Evolutionary conservation across 2,329 filamentous ascomycete genomes (phyloP).

Genomic region (Penicillium sp.): DNA sequence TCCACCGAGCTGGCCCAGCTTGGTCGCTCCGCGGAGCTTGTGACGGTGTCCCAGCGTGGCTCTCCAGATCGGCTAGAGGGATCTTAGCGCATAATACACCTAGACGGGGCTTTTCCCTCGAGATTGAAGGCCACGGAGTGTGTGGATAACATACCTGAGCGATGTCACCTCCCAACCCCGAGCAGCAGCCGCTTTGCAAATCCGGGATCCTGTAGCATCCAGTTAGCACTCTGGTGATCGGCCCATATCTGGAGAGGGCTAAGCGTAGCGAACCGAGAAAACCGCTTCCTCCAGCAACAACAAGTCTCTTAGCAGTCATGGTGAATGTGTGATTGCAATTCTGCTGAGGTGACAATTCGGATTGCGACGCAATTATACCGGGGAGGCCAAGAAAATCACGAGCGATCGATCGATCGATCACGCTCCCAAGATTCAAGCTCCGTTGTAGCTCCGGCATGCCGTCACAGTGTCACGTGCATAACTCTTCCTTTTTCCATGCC

Average conservation of each 20-base stretch:
- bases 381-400: not conserved
- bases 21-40: conserved; percentile 71
- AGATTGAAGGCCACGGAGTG: not conserved
- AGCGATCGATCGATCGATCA: conserved; percentile 18
- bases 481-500: conserved; percentile 12
- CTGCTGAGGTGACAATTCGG: no score
- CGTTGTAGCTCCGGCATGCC: conserved; percentile 25
- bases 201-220: conserved; percentile 62
- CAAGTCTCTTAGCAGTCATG: conserved; percentile 71
- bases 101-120: not conserved
- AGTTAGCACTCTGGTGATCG: conserved; percentile 17
- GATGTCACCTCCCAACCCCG: conserved; percentile 92
- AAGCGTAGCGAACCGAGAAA: conserved; percentile 67
- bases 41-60: conserved; percentile 80
- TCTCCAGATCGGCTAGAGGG: conserved; percentile 78
- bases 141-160: conserved; percentile 67
- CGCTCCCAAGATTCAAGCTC: conserved; percentile 18
- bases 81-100: conserved; percentile 12
- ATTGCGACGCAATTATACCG: not conserved
- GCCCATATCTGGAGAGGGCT: not conserved
- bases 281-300: conserved; percentile 92
- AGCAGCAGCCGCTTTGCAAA: conserved; percentile 85
- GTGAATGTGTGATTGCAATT: not conserved
- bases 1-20: conserved; percentile 79
- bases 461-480: conserved; percentile 32